phyloP scores from a whole-genome alignment of 2,329 filamentous ascomycete genomes.

The Epichloe aotearoae region DNA sequence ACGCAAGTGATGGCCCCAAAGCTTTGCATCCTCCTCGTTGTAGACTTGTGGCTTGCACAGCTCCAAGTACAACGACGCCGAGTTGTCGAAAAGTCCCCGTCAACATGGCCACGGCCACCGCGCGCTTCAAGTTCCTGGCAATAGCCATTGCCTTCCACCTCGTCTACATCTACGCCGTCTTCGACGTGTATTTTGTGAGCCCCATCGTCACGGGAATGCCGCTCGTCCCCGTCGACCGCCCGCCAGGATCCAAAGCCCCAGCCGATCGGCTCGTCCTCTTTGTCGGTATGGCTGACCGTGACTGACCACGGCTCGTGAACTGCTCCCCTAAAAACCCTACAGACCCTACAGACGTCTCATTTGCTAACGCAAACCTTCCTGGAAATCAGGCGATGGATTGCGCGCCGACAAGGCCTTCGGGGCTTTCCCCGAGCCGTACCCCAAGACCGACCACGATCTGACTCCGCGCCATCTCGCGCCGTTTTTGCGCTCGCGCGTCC shows the following conservation, averaged over 20 bases:
- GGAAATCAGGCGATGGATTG: slow-evolving; percentile 60
- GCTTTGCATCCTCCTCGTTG: too few species aligned
- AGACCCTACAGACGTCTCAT: too few species aligned
- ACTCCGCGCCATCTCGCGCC: slow-evolving; percentile 72
- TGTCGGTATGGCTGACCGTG: slow-evolving; percentile 50
- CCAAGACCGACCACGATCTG: slow-evolving; percentile 50
- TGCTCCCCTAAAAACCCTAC: not conserved
- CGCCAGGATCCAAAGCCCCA: slow-evolving; percentile 49
- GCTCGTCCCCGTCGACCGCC: slow-evolving; percentile 57
- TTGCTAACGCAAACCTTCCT: too few species aligned
- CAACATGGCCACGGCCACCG: slow-evolving; percentile 26
- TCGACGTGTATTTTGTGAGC: slow-evolving; percentile 97
- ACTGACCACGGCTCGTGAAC: too few species aligned
- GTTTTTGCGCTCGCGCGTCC: slow-evolving; percentile 76
- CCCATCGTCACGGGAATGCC: slow-evolving; percentile 95
- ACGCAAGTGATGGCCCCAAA: too few species aligned
- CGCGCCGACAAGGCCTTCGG: slow-evolving; percentile 98
- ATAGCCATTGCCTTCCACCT: slow-evolving; percentile 87
- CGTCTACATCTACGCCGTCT: slow-evolving; percentile 89
- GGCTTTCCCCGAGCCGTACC: slow-evolving; percentile 76
- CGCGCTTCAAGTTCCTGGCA: slow-evolving; percentile 70
- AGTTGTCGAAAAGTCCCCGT: too few species aligned
- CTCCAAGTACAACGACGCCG: too few species aligned
- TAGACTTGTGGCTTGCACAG: too few species aligned
- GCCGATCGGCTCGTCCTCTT: slow-evolving; percentile 69